Base-by-base conservation (phyloP, 805 yeast species). In the Candida anglica region DNA sequence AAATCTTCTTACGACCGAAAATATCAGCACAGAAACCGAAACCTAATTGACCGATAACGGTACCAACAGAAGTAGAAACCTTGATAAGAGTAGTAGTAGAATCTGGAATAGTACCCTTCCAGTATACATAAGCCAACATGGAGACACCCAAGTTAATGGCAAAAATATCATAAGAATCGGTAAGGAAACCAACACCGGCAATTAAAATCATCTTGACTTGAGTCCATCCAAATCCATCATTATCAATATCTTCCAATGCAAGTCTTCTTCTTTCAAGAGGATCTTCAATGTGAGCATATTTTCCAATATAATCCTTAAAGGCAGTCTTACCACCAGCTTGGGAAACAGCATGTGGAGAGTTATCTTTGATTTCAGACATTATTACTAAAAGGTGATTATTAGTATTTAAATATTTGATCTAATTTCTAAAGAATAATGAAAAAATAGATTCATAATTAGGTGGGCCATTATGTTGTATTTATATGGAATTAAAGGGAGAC, bases 151-250 rank as follows among this genome's bases (percentile, higher is more conserved):
- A 67, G 63, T 83, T 85, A 50, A 87, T 87, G 46, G 96, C 89
- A 52, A 87, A 88, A 47, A 88, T 85, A 70, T 88, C 96, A 62
- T 88, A 87, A 36, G 96, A 78, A 65, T 87, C 96, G 19, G 95
- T 87, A 63, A 88, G 60, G 77, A 87, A 87, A 58, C 96, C 96
- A 45, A 87, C 93, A 71, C 96, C 68, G 63, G 95, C 95, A 56
- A 86, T 87, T 60, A 76, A 56, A 50, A 86, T 83, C 69, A 87
- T 84, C 63, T 86, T 77, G 34, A 84, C 61, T 52, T 85, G 93
- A 52, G 84, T 81, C 93, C 88, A 81, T 38, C 89, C 86, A 47
- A 85, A 85, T 1, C 70, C 60, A 35, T 87, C 85, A 46, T 81
- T 79, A 61, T 85, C 95, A 43, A 85, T 85, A 55, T 83, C 84